Percentiles rank a stretch among this genome's conserved stretches.
These are phyloP conservation scores for Paradendryphiella salina DNA, from an alignment of 2,329 filamentous ascomycete genomes.

Conservation along the genomic window DNA sequence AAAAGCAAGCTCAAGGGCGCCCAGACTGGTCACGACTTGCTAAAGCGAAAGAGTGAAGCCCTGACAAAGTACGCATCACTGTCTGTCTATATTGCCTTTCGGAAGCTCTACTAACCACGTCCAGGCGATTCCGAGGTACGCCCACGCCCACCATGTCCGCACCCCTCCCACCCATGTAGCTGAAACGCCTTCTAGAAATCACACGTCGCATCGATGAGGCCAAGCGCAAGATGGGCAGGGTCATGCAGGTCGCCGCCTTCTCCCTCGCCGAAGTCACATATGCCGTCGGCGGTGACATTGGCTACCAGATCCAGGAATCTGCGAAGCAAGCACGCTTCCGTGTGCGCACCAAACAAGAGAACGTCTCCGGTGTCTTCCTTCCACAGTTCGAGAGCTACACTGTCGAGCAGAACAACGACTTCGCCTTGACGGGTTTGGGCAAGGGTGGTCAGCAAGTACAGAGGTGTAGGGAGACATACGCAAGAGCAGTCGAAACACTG, in stretches of 20 bases:
- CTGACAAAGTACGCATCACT: slow-evolving; percentile 76
- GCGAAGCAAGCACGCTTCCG: slow-evolving; percentile 91
- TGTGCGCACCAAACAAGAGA: slow-evolving; percentile 93
- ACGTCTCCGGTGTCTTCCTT: slow-evolving; percentile 93
- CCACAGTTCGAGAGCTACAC: slow-evolving; percentile 92
- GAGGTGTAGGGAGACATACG: slow-evolving; percentile 92
- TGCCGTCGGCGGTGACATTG: slow-evolving; percentile 89
- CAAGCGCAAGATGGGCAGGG: slow-evolving; percentile 97
- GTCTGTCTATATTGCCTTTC: slow-evolving; percentile 1
- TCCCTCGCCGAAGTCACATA: slow-evolving; percentile 97
- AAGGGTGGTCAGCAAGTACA: slow-evolving; percentile 98
- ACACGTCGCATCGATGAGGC: slow-evolving; percentile 97
- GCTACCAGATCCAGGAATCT: slow-evolving; percentile 96
- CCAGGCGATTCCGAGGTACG: slow-evolving; percentile 84
- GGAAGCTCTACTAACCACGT: slow-evolving; percentile 20
- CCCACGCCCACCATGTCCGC: slow-evolving; percentile 15
- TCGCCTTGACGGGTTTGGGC: slow-evolving; percentile 90
- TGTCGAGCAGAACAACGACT: slow-evolving; percentile 89
- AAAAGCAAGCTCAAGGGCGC: slow-evolving; percentile 92
- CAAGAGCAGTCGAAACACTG: slow-evolving; percentile 89
- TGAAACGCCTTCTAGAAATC: slow-evolving; percentile 65
- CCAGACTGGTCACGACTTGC: slow-evolving; percentile 79
- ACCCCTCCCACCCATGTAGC: slow-evolving; percentile 17
- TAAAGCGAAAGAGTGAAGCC: slow-evolving; percentile 98
- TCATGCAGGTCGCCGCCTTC: slow-evolving; percentile 99